Evolutionary conservation across 192 early-diverging fungal species (phyloP).

Genomic region (Phlyctochytrium planicorne): DNA sequence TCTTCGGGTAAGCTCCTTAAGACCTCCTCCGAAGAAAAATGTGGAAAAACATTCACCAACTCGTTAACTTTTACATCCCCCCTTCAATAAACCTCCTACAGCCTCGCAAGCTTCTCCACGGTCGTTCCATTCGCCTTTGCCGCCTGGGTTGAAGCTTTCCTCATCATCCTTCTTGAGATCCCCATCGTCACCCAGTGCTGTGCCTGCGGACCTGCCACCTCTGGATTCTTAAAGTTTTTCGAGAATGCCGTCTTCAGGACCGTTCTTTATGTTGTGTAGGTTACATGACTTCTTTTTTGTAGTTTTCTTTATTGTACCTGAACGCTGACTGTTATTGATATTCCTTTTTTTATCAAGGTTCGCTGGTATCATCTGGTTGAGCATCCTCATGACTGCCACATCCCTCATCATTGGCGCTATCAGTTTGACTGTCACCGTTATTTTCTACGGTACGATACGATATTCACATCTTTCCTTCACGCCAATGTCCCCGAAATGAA

Average conservation of each 20-base stretch:
- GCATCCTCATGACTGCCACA: conserved; percentile 26
- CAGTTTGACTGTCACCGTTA: conserved; percentile 21
- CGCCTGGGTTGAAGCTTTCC: conserved; percentile 28
- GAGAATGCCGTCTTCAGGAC: conserved; percentile 39
- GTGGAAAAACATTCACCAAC: too few relatives aligned
- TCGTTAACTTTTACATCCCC: too few relatives aligned
- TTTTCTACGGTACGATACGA: conserved; percentile 34
- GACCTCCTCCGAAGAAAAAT: too few relatives aligned
- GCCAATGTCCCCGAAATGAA: too few relatives aligned
- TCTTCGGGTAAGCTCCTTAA: conserved; percentile 1
- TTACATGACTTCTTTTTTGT: too few relatives aligned
- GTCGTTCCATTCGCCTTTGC: conserved; percentile 34
- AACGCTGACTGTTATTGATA: too few relatives aligned
- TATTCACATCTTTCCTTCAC: not conserved
- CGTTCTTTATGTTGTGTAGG: conserved; percentile 37
- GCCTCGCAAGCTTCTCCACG: conserved; percentile 27
- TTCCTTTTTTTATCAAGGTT: conserved; percentile 28
- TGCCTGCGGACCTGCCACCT: conserved; percentile 26
- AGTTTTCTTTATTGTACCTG: too few relatives aligned
- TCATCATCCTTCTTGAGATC: conserved; percentile 43
- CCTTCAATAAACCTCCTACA: conserved; percentile 5
- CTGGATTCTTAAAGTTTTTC: conserved; percentile 31
- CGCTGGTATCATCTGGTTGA: conserved; percentile 43
- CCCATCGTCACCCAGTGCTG: conserved; percentile 36
- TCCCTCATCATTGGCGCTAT: conserved; percentile 38